phyloP scores from a whole-genome alignment of 257 asterid genomes.

The Catharanthus roseus region DNA sequence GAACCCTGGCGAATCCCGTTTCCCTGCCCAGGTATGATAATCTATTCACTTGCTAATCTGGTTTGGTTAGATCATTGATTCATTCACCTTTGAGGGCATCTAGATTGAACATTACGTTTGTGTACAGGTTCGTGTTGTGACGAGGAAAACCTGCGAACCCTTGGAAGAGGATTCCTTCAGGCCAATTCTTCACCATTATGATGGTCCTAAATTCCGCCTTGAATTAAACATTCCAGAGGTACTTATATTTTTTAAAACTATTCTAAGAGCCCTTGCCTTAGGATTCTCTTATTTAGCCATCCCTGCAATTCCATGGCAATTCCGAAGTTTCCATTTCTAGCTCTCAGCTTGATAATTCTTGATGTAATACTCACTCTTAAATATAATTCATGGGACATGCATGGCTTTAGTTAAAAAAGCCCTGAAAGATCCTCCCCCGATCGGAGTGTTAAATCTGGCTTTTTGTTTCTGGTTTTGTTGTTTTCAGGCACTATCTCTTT shows the following conservation, averaged over 20 bases:
- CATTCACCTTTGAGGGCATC: neutral
- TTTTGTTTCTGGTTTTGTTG: neutral
- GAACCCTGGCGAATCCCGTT: slow-evolving; percentile 81
- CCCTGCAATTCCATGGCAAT: no score
- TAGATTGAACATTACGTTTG: neutral
- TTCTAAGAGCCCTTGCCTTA: no score
- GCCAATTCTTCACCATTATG: slow-evolving; percentile 96
- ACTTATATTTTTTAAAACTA: neutral
- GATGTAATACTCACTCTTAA: no score
- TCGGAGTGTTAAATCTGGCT: neutral
- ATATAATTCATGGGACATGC: no score
- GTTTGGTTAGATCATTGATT: no score
- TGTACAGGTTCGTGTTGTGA: slow-evolving; percentile 63
- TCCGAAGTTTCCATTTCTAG: no score
- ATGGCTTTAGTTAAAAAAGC: no score
- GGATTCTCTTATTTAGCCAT: no score
- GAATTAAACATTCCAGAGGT: slow-evolving; percentile 93
- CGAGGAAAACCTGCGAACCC: slow-evolving; percentile 85
- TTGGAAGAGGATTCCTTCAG: slow-evolving; percentile 93
- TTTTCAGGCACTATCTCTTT: slow-evolving; percentile 73
- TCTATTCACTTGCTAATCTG: neutral
- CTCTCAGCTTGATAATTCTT: no score
- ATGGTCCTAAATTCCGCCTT: slow-evolving; percentile 97
- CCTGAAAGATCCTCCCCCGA: neutral
- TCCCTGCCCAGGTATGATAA: slow-evolving; percentile 82